phyloP scores from a whole-genome alignment of 768 basidiomycete genomes.

The Candolleomyces efflorescens region DNA sequence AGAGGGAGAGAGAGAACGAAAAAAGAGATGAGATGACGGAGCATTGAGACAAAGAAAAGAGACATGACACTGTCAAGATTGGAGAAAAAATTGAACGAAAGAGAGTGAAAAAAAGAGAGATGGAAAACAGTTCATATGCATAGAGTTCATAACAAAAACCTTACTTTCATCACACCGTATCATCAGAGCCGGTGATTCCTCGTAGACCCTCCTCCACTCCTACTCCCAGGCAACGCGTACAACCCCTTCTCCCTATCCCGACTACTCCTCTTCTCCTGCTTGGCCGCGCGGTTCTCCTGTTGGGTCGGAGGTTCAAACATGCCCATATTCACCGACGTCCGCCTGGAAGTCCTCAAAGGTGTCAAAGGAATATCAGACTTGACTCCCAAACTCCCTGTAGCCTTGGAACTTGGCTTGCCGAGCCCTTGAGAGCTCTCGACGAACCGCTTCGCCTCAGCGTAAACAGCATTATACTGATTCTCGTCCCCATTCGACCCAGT shows the following conservation, averaged over 20 bases:
- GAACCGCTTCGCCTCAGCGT: constrained; percentile 3
- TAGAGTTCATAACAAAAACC: neutral
- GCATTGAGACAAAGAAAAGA: neutral
- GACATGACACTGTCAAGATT: neutral
- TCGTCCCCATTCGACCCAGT: constrained; percentile 1
- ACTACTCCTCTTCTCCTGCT: neutral
- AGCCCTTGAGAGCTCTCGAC: neutral
- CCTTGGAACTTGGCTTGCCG: neutral
- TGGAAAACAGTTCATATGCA: constrained; percentile 5
- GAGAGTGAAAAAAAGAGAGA: neutral
- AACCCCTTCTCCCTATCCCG: neutral
- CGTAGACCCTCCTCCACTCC: neutral
- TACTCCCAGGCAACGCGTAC: neutral
- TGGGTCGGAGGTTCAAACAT: neutral
- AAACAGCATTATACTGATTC: neutral
- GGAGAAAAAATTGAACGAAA: neutral
- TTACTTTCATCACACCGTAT: neutral
- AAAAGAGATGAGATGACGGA: neutral
- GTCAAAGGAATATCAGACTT: constrained; percentile 1
- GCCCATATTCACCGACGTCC: neutral
- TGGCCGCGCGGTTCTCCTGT: too few species aligned
- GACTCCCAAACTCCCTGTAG: neutral
- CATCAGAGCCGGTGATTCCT: neutral
- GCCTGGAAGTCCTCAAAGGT: neutral
- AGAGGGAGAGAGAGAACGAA: neutral